Conservation (phyloP, 2,329 filamentous ascomycete genomes). For the Xylariaceae sp. region DNA sequence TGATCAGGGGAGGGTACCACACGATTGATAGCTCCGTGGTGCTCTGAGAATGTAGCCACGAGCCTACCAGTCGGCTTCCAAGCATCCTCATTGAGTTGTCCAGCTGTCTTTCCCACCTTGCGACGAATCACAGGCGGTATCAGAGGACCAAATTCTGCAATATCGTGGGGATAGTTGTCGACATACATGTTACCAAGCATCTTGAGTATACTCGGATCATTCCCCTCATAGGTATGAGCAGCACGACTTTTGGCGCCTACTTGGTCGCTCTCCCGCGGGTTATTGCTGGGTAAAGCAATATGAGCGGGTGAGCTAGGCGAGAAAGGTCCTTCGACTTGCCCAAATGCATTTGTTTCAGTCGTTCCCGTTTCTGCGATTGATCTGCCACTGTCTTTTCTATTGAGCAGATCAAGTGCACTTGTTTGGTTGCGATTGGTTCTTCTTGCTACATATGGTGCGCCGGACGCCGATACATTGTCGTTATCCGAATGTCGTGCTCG, state of each 20-base stretch:
- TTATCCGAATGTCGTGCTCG: conserved; percentile 28
- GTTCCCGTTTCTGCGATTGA: conserved; percentile 58
- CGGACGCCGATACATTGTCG: conserved; percentile 37
- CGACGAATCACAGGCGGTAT: conserved; percentile 66
- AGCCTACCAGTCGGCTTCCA: conserved; percentile 85
- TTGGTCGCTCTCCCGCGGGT: conserved; percentile 29
- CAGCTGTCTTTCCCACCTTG: conserved; percentile 48
- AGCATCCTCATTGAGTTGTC: conserved; percentile 53
- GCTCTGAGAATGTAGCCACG: conserved; percentile 86
- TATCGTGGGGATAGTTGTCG: conserved; percentile 65
- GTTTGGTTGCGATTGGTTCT: conserved; percentile 53
- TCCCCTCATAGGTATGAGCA: conserved; percentile 83
- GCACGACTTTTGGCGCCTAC: conserved; percentile 51
- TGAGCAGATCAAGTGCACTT: conserved; percentile 59
- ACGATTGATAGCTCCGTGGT: conserved; percentile 77
- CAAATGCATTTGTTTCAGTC: conserved; percentile 58
- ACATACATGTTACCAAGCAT: conserved; percentile 84
- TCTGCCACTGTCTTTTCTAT: conserved; percentile 58
- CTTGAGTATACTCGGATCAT: conserved; percentile 64
- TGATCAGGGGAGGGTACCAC: conserved; percentile 85
- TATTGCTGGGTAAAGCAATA: conserved; percentile 33
- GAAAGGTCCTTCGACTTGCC: conserved; percentile 58
- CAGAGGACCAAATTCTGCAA: conserved; percentile 73
- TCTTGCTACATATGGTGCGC: conserved; percentile 42
- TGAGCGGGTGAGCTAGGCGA: conserved; percentile 35